Percentiles rank a stretch among this genome's conserved stretches.
Conservation (phyloP, 495 filamentous ascomycete species). For the Penicillium egyptiacum region DNA sequence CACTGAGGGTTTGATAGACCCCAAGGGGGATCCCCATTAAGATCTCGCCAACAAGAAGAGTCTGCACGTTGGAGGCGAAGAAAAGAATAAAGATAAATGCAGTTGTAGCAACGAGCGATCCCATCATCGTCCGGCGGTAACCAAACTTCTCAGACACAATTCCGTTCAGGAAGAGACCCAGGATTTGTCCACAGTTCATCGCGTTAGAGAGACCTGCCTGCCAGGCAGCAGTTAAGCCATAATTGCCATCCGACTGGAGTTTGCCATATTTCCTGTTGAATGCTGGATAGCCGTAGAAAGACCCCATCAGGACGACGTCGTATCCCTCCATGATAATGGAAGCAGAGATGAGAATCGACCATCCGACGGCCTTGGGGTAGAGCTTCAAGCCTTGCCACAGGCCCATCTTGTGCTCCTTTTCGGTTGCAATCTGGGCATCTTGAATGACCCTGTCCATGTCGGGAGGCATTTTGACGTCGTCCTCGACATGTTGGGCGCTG, state of each 20-base stretch:
- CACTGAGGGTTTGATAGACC: slow-evolving; percentile 72
- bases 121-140: slow-evolving; percentile 65
- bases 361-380: slow-evolving; percentile 54
- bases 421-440: slow-evolving; percentile 9
- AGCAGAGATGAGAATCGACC: slow-evolving; percentile 49
- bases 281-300: slow-evolving; percentile 41
- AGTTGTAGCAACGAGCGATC: slow-evolving; percentile 60
- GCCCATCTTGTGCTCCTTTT: slow-evolving; percentile 41
- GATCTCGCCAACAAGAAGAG: slow-evolving; percentile 65
- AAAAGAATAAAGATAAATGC: slow-evolving; percentile 73
- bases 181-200: slow-evolving; percentile 60
- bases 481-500: too few relatives aligned
- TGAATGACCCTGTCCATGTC: too few relatives aligned
- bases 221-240: slow-evolving; percentile 60
- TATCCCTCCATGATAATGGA: slow-evolving; percentile 56
- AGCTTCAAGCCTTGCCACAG: slow-evolving; percentile 40
- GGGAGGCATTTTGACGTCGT: too few relatives aligned
- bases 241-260: slow-evolving; percentile 42
- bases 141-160: slow-evolving; percentile 68
- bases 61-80: slow-evolving; percentile 64
- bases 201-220: slow-evolving; percentile 70
- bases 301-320: slow-evolving; percentile 48
- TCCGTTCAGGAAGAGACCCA: slow-evolving; percentile 64
- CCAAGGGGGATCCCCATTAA: slow-evolving; percentile 76
- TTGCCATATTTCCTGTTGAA: slow-evolving; percentile 69